Base-by-base conservation (phyloP, 805 yeast species). In the Starmerella bombi region DNA sequence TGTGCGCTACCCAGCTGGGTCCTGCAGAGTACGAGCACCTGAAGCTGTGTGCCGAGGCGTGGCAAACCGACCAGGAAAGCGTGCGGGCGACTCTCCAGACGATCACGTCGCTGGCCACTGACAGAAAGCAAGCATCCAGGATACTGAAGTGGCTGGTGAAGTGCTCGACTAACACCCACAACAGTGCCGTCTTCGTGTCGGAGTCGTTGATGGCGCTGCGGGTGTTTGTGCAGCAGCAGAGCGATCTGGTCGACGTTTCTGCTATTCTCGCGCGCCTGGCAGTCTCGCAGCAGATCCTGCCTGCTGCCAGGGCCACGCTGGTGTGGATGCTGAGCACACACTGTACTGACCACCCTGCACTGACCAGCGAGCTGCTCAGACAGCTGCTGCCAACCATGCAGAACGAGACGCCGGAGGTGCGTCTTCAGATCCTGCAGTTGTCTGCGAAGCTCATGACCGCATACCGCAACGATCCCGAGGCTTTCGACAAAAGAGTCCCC, bases 291-390 rank as follows among this genome's bases (percentile, higher is more conserved):
- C 21, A 23, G 25, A 15, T 41, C 21, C 28, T 33, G 12, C 40
- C 46, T 1, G 3, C 29, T 1, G 50, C 97, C 0, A 73, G 76
- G 49, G 84, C 93, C 1, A 80, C 88, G 35, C 76, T 86, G 9
- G 68, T 88, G 5, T 91, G 97, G 97, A 66, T 88, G 8, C 70
- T 88, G 38, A 95, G 97, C 4, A 96, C 91, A 54, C 78, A 49
- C 77, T 55, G 67, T 77, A 0, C 58, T 56, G 14, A 52, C 61
- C 22, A 66, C 65, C 28, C 67, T 14, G 58, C 59, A 21, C 59
- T 81, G 37, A 77, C 86, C 3, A 86, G 93, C 0, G 95, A 88
- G 55, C 70, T 83, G 2, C 61, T 84, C 41, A 66, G 95, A 39
- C 60, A 63, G 12, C 59, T 80, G 29, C 58, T 77, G 6, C 66